phyloP scores from a whole-genome alignment of 2,329 filamentous ascomycete species.

The Apiospora malaysiana region DNA sequence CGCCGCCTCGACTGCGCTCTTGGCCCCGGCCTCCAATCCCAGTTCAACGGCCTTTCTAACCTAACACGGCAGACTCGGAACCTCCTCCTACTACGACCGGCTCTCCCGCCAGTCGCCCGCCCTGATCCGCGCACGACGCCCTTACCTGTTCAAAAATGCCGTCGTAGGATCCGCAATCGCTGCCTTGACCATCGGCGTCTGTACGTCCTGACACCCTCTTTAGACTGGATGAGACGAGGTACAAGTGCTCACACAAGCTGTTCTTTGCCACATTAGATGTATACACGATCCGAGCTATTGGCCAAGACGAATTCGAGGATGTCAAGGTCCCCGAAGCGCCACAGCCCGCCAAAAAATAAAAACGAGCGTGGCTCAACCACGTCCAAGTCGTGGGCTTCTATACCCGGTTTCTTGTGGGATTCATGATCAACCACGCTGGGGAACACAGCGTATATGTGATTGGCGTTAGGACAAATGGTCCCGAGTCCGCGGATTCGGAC shows the following conservation, averaged over 20 bases:
- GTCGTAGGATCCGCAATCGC: slow-evolving; percentile 79
- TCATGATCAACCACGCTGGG: not conserved
- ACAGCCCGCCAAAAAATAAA: slow-evolving; percentile 47
- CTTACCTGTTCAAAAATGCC: slow-evolving; percentile 90
- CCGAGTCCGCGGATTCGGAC: not conserved
- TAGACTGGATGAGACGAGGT: too few species aligned
- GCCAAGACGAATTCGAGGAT: slow-evolving; percentile 96
- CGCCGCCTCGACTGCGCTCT: not conserved
- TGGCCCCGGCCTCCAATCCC: not conserved
- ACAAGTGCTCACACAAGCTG: not conserved
- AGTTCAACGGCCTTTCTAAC: not conserved
- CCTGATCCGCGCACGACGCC: slow-evolving; percentile 87
- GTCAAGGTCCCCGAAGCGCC: slow-evolving; percentile 85
- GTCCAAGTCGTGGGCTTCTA: not conserved
- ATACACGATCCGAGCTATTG: slow-evolving; percentile 79
- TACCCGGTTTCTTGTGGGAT: not conserved
- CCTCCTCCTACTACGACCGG: slow-evolving; percentile 86
- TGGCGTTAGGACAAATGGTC: not conserved
- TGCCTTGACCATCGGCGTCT: slow-evolving; percentile 80
- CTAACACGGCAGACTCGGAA: slow-evolving; percentile 46
- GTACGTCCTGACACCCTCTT: slow-evolving; percentile 62
- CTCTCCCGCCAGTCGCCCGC: slow-evolving; percentile 85
- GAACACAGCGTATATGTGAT: not conserved
- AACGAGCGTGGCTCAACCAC: not conserved
- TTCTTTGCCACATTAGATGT: slow-evolving; percentile 47